Conservation (phyloP, 2,329 filamentous ascomycete species). For the Mycosphaerella sp. region DNA sequence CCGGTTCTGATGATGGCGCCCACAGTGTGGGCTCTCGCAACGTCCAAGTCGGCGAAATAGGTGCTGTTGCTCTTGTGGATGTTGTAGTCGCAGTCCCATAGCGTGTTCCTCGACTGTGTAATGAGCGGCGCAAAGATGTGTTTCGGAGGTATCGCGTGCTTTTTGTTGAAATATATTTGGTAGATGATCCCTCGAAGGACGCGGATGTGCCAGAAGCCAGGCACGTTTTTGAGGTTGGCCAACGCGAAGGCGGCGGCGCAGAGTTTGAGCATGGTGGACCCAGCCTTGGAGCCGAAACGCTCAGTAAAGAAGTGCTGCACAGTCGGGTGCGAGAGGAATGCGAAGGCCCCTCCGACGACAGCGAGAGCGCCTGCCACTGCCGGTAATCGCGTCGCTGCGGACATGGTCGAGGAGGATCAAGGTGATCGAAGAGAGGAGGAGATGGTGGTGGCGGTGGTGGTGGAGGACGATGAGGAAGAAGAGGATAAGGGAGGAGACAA, state of each 20-base stretch:
- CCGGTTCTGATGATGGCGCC: slow-evolving; percentile 47
- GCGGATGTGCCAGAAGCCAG: slow-evolving; percentile 65
- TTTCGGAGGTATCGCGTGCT: slow-evolving; percentile 41
- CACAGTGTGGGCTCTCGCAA: slow-evolving; percentile 73
- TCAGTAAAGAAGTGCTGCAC: slow-evolving; percentile 25
- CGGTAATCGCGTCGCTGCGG: slow-evolving; percentile 28
- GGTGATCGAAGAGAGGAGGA: slow-evolving; percentile 1
- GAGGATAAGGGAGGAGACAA: background rate
- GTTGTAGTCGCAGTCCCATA: slow-evolving; percentile 81
- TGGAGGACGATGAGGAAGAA: background rate
- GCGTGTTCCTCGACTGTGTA: slow-evolving; percentile 58
- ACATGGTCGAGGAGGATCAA: slow-evolving; percentile 22
- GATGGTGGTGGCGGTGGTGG: background rate
- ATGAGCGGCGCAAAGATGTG: slow-evolving; percentile 68
- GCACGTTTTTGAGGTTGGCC: slow-evolving; percentile 66
- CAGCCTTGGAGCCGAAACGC: slow-evolving; percentile 20
- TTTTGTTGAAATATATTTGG: slow-evolving; percentile 40
- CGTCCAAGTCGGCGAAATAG: slow-evolving; percentile 81
- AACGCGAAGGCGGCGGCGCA: slow-evolving; percentile 44
- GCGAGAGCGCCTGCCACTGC: slow-evolving; percentile 27
- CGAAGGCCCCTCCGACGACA: slow-evolving; percentile 21
- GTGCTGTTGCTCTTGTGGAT: slow-evolving; percentile 77
- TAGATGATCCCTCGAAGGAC: slow-evolving; percentile 43
- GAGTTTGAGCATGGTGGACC: slow-evolving; percentile 21
- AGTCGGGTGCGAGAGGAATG: slow-evolving; percentile 24